Evolutionary conservation across 164 flowering plant genomes (phyloP).

Genomic region (Chimonanthus salicifolius): DNA sequence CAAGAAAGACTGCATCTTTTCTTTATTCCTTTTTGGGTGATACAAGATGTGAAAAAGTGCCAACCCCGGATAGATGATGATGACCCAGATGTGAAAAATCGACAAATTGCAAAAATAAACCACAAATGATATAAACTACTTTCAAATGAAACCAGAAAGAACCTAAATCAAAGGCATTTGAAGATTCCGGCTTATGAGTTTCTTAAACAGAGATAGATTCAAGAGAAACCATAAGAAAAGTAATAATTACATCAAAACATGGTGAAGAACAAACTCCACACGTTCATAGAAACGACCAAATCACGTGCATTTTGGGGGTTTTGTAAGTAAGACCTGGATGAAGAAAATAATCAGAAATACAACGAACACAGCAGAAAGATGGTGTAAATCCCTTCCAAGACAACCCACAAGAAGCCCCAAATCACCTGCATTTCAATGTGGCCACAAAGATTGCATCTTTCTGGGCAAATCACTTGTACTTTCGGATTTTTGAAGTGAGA

Average conservation of each 20-base stretch:
- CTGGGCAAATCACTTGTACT: not conserved
- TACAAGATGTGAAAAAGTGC: no score
- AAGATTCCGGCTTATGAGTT: not conserved
- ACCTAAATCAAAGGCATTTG: not conserved
- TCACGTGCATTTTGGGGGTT: not conserved
- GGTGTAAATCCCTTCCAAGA: not conserved
- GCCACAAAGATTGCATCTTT: conserved; percentile 1
- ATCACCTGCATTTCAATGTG: not conserved
- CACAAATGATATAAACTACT: not conserved
- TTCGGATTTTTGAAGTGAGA: not conserved
- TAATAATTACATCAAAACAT: no score
- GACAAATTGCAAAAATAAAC: not conserved
- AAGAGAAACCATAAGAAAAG: no score
- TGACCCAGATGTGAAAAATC: not conserved
- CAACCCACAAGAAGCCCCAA: conserved; percentile 1
- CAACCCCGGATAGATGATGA: no score
- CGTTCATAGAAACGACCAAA: no score
- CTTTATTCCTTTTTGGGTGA: not conserved
- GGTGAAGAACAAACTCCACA: no score
- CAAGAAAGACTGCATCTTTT: not conserved
- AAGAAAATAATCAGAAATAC: not conserved
- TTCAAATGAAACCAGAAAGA: not conserved
- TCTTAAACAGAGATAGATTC: no score
- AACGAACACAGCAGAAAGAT: conserved; percentile 1
- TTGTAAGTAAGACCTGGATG: not conserved